Evolutionary conservation across 805 yeast species (phyloP).

Genomic region (Wickerhamomyces ciferrii): DNA sequence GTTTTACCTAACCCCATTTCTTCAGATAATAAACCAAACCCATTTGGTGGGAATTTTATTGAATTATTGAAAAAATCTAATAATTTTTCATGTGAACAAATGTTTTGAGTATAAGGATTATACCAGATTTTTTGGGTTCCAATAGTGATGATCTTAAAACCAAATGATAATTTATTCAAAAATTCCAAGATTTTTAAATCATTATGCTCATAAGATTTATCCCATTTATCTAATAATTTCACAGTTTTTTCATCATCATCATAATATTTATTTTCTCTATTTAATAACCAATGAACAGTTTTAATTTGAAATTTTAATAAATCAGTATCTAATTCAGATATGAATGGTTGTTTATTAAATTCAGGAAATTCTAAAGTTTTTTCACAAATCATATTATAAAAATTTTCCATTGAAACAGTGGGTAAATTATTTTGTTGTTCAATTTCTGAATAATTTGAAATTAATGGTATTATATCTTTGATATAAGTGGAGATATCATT

Average conservation of each 20-base stretch:
- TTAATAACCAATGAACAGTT: conserved; percentile 52
- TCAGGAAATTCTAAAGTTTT: conserved; percentile 28
- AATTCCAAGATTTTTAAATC: conserved; percentile 23
- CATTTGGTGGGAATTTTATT: background rate
- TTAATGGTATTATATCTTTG: background rate
- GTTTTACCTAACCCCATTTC: conserved; percentile 99
- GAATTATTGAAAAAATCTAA: conserved; percentile 17
- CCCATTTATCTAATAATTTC: conserved; percentile 17
- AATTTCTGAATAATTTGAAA: background rate
- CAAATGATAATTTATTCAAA: conserved; percentile 42
- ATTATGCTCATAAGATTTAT: conserved; percentile 7
- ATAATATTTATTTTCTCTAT: conserved; percentile 40
- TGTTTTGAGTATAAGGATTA: conserved; percentile 45
- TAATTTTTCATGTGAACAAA: conserved; percentile 30
- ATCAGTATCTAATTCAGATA: conserved; percentile 38
- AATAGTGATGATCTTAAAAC: conserved; percentile 37
- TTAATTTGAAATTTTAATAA: conserved; percentile 47
- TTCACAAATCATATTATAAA: conserved; percentile 46
- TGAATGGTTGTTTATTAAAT: conserved; percentile 15
- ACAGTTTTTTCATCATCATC: conserved; percentile 23
- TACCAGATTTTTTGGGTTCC: conserved; percentile 29
- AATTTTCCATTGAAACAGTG: conserved; percentile 28
- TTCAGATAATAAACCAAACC: conserved; percentile 69
- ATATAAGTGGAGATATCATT: conserved; percentile 1
- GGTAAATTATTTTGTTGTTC: background rate